A percentile compares a stretch with the other conserved stretches of the same genome.
Evolutionary conservation across 2,329 filamentous ascomycete genomes (phyloP).

Genomic region (Beauveria rudraprayagi): DNA sequence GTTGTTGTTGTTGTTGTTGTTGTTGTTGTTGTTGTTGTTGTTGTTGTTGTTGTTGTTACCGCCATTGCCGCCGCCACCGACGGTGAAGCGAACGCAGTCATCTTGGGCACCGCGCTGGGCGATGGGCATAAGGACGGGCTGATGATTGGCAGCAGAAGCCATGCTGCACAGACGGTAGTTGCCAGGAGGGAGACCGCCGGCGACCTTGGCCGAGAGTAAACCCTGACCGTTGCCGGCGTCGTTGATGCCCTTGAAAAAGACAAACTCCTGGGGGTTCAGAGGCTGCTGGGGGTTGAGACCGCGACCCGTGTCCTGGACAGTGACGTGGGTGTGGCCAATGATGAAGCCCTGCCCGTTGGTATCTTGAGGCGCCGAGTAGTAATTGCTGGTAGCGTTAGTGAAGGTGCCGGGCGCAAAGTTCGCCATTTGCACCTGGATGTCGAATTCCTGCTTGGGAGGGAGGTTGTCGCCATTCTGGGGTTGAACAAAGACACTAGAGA

Average conservation of each 20-base stretch:
- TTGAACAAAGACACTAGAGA: slow-evolving; percentile 46
- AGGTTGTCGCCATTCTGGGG: slow-evolving; percentile 45
- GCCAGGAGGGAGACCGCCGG: slow-evolving; percentile 50
- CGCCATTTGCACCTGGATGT: slow-evolving; percentile 41
- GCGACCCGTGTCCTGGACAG: slow-evolving; percentile 47
- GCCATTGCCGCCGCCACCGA: slow-evolving; percentile 24
- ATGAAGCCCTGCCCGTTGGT: slow-evolving; percentile 40
- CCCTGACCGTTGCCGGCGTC: slow-evolving; percentile 50
- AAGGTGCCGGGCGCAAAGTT: slow-evolving; percentile 52
- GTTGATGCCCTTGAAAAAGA: slow-evolving; percentile 62
- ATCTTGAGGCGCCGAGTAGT: slow-evolving; percentile 52
- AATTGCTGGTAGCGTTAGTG: slow-evolving; percentile 51
- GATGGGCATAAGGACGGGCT: slow-evolving; percentile 58
- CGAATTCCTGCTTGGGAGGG: slow-evolving; percentile 39
- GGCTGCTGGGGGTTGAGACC: slow-evolving; percentile 42
- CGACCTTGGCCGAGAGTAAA: slow-evolving; percentile 43
- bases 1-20: slow-evolving; percentile 13
- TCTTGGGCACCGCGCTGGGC: slow-evolving; percentile 60
- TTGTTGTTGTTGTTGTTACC: slow-evolving; percentile 17
- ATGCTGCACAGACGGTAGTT: slow-evolving; percentile 61
- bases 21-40: slow-evolving; percentile 9
- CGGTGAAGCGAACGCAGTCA: slow-evolving; percentile 54
- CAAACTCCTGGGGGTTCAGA: slow-evolving; percentile 45
- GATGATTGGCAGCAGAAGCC: slow-evolving; percentile 55
- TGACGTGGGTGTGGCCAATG: slow-evolving; percentile 53